Base-by-base conservation (phyloP, 2,329 filamentous ascomycete genomes). In the Fusarium buxicola region DNA sequence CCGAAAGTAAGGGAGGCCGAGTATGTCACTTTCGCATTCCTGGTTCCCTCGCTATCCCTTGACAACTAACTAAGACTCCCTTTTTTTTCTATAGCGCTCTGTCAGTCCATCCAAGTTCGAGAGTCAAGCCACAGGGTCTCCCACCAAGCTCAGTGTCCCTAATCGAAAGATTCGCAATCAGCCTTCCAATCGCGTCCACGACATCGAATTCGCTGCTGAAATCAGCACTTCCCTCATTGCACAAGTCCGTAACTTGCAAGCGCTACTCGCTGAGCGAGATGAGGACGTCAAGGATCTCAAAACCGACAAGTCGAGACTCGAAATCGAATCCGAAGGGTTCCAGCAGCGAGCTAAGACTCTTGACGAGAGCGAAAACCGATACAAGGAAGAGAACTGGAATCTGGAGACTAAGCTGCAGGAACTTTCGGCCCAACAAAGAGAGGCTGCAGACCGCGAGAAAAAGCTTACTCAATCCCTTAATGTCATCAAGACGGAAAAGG, bases 381-480 rank as follows among this genome's bases (percentile, higher is more conserved):
- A 96, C 80, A 98, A 97, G 78, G 95, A 99, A 72, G 95, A 98
- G 76, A 99, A 98, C 75, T 99, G 95, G 95, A 94, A 91, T 63
- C 84, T 99, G 32, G 95, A 99, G 76, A 96, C 94, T 0, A 92
- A 93, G 69, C 85, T 96, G 18, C 95, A 97, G 70, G 94, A 98
- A 63, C 82, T 94, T 36, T 84, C 91, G 48, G 85, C 89, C 8
- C 83, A 86, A 13, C 85, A 90, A 62, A 92, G 89, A 73, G 92
- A 96, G 41, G 86, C 91, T 1, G 82, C 88, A 12, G 93, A 95
- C 72, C 90, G 90, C 59, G 93, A 97, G 76, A 91, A 92, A 75
- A 91, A 91, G 74, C 83, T 97, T 35, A 88, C 84, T 12, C 90
- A 93, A 70, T 85, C 83, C 44, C 81, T 99, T 46, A 91, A 88